phyloP scores from a whole-genome alignment of 108 stramenopile species.

The Bacterosira constricta region DNA sequence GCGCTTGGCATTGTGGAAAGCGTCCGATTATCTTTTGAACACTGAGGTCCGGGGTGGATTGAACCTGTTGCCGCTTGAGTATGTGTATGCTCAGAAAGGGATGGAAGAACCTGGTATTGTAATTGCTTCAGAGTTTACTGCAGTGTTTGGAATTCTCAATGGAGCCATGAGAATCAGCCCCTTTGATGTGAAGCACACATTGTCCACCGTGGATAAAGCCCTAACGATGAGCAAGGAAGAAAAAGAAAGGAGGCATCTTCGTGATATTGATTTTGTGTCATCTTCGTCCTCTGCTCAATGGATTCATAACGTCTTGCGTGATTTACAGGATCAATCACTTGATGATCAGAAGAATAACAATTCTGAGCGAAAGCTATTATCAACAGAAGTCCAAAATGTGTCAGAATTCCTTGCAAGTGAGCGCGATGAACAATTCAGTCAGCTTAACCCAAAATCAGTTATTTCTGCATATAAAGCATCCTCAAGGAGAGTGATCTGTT shows the following conservation, averaged over 20 bases:
- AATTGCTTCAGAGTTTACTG: slow-evolving; percentile 79
- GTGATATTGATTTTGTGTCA: slow-evolving; percentile 75
- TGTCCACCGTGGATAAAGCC: slow-evolving; percentile 64
- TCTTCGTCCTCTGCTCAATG: slow-evolving; percentile 69
- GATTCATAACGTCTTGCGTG: slow-evolving; percentile 73
- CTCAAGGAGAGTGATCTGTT: slow-evolving; percentile 56
- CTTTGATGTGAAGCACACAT: slow-evolving; percentile 59
- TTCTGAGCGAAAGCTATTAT: not conserved
- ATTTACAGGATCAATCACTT: slow-evolving; percentile 31
- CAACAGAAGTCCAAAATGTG: slow-evolving; percentile 6
- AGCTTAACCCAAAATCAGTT: slow-evolving; percentile 38
- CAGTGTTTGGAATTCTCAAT: slow-evolving; percentile 71
- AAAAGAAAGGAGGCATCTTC: slow-evolving; percentile 50
- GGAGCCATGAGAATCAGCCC: slow-evolving; percentile 79
- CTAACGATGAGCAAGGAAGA: slow-evolving; percentile 57
- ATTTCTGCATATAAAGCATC: slow-evolving; percentile 47
- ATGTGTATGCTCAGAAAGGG: slow-evolving; percentile 54
- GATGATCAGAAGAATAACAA: slow-evolving; percentile 5
- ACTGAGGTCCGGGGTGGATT: slow-evolving; percentile 73
- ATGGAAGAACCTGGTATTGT: slow-evolving; percentile 62
- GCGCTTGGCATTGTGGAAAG: slow-evolving; percentile 55
- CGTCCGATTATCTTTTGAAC: slow-evolving; percentile 51
- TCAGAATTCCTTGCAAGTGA: slow-evolving; percentile 8
- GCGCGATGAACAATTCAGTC: slow-evolving; percentile 15
- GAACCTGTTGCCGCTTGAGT: slow-evolving; percentile 78